phyloP scores from a whole-genome alignment of 257 asterid genomes.

The Scutellaria minor region DNA sequence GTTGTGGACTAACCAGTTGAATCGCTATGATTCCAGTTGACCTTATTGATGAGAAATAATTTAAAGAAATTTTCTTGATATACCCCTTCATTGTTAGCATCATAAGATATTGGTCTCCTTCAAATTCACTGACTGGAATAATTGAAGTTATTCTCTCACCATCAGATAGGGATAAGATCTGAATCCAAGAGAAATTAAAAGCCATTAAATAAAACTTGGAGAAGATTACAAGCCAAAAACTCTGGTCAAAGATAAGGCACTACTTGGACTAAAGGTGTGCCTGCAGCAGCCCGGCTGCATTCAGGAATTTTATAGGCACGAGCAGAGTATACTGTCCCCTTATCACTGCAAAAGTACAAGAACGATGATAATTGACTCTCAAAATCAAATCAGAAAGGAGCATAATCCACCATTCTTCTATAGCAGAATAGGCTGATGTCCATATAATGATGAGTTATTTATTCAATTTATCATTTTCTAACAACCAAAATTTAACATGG shows the following conservation, averaged over 20 bases:
- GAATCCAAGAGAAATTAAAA: conserved; percentile 40
- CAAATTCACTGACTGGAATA: conserved; percentile 91
- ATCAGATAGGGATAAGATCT: conserved; percentile 87
- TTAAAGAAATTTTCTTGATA: conserved; percentile 86
- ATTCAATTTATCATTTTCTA: neutral
- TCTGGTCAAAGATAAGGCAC: conserved; percentile 29
- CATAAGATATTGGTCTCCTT: conserved; percentile 78
- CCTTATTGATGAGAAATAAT: conserved; percentile 90
- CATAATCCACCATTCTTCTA: neutral
- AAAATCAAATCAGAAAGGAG: neutral
- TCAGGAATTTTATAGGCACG: conserved; percentile 95
- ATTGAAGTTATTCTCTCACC: conserved; percentile 98
- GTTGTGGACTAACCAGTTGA: conserved; percentile 75
- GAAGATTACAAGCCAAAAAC: conserved; percentile 24
- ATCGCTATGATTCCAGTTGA: conserved; percentile 95
- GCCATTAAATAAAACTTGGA: conserved; percentile 27
- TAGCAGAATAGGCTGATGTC: neutral
- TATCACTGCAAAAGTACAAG: conserved; percentile 63
- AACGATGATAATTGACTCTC: neutral
- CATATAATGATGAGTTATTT: neutral
- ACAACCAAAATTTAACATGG: neutral
- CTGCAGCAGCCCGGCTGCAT: conserved; percentile 94
- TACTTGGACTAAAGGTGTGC: conserved; percentile 94
- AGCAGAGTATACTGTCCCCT: conserved; percentile 87
- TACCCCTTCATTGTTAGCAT: conserved; percentile 96